Conservation (phyloP, 176 grass and related monocot genomes). For the Triticum aestivum region DNA sequence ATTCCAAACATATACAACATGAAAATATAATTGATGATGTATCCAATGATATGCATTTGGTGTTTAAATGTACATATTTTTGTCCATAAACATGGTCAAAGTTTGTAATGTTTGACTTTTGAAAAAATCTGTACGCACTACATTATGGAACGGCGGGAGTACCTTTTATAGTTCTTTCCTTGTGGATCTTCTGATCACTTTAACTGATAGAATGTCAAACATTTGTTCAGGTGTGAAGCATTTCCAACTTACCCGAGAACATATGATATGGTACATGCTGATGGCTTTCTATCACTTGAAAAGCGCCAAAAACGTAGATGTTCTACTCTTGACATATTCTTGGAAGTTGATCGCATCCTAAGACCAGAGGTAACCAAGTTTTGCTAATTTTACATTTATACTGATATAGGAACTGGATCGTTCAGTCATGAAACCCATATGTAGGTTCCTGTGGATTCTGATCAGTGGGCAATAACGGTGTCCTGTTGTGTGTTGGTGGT, state of each 20-base stretch:
- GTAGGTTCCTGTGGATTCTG: not conserved
- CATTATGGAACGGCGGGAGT: too few relatives aligned
- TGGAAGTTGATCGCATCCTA: constrained; percentile 97
- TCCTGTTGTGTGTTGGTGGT: constrained; percentile 1
- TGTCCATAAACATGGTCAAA: too few relatives aligned
- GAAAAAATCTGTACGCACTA: too few relatives aligned
- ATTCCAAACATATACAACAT: too few relatives aligned
- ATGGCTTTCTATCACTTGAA: constrained; percentile 86
- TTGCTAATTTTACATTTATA: constrained; percentile 11
- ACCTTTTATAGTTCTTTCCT: not conserved
- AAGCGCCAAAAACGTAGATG: constrained; percentile 62
- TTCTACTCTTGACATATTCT: constrained; percentile 80
- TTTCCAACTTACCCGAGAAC: constrained; percentile 98
- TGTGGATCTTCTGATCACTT: constrained; percentile 20
- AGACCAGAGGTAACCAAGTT: constrained; percentile 78
- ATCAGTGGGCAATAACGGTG: not conserved
- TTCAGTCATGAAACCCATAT: not conserved
- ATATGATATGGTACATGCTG: constrained; percentile 98
- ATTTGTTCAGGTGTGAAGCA: constrained; percentile 83
- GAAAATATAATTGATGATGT: too few relatives aligned
- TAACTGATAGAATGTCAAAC: constrained; percentile 15
- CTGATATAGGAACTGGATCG: not conserved
- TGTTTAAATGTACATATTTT: too few relatives aligned
- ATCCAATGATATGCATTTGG: too few relatives aligned
- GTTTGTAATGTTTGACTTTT: too few relatives aligned